A percentile compares a stretch with the other conserved stretches of the same genome.
phyloP scores from a whole-genome alignment of 1,284 basidiomycete species.

The Heimioporus retisporus region DNA sequence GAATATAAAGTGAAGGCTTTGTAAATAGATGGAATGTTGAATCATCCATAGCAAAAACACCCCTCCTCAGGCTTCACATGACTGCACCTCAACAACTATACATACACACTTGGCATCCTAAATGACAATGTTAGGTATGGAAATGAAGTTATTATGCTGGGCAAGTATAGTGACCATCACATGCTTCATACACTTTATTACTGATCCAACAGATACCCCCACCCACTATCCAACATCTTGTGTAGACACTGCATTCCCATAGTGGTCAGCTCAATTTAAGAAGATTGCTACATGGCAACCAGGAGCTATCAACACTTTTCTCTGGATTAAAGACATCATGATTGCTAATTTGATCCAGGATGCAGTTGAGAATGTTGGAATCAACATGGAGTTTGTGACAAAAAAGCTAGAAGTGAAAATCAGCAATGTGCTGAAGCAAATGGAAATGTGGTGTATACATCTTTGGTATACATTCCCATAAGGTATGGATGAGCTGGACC shows the following conservation, averaged over 20 bases:
- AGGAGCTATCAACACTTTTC: constrained; percentile 43
- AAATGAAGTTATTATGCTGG: constrained; percentile 6
- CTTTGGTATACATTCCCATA: too few relatives aligned
- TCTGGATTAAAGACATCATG: constrained; percentile 44
- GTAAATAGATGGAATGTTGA: constrained; percentile 9
- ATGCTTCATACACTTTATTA: constrained; percentile 14
- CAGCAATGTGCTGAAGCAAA: too few relatives aligned
- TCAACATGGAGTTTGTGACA: background rate
- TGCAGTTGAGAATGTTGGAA: background rate
- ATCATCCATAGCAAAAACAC: constrained; percentile 6
- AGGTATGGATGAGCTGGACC: too few relatives aligned
- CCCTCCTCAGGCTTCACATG: constrained; percentile 1
- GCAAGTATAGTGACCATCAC: constrained; percentile 13
- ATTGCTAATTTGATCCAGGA: constrained; percentile 1
- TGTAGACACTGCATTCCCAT: background rate
- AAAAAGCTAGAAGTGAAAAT: too few relatives aligned
- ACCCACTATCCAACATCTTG: constrained; percentile 42
- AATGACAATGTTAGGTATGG: background rate
- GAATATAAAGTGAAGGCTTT: constrained; percentile 8
- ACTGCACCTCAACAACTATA: background rate
- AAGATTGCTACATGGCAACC: constrained; percentile 42
- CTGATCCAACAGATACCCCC: constrained; percentile 25
- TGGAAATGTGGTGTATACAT: too few relatives aligned
- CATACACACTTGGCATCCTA: background rate
- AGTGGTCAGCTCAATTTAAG: background rate